These are phyloP conservation scores for Cordyceps militaris DNA, from an alignment of 2,329 filamentous ascomycete genomes.

Conservation along the genomic window DNA sequence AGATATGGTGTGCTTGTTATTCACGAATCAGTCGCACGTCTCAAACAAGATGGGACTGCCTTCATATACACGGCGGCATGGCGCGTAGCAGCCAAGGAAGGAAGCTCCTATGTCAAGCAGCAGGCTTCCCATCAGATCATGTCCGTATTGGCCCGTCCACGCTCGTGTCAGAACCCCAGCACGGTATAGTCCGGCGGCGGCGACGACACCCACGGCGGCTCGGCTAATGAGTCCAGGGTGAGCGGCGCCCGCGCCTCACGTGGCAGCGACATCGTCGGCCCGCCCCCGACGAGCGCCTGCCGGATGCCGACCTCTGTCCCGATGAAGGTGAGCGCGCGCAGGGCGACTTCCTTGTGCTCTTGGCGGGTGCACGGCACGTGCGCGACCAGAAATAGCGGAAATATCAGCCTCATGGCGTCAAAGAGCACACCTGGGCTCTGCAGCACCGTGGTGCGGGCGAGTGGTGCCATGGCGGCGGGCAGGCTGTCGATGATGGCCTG, in stretches of 20 bases:
- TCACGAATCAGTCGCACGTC: too few relatives aligned
- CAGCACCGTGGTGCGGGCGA: slow-evolving; percentile 9
- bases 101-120: too few relatives aligned
- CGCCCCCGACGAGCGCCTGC: slow-evolving; percentile 24
- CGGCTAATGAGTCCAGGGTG: background rate
- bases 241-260: background rate
- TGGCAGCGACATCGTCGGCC: background rate
- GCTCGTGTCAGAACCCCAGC: background rate
- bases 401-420: slow-evolving; percentile 31
- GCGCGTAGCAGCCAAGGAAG: too few relatives aligned
- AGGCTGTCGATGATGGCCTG: slow-evolving; percentile 24
- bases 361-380: slow-evolving; percentile 22
- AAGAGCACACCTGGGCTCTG: slow-evolving; percentile 27
- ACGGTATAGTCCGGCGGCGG: slow-evolving; percentile 11
- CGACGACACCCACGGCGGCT: background rate
- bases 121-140: background rate
- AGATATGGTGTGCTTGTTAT: too few relatives aligned
- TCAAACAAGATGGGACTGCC: too few relatives aligned
- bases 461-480: slow-evolving; percentile 21
- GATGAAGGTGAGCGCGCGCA: slow-evolving; percentile 24
- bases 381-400: slow-evolving; percentile 30
- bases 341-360: slow-evolving; percentile 24
- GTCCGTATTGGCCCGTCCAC: too few relatives aligned
- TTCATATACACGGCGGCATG: too few relatives aligned
- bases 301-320: slow-evolving; percentile 31